phyloP scores from a whole-genome alignment of 306 rosid species.

The Crotalaria pallida region DNA sequence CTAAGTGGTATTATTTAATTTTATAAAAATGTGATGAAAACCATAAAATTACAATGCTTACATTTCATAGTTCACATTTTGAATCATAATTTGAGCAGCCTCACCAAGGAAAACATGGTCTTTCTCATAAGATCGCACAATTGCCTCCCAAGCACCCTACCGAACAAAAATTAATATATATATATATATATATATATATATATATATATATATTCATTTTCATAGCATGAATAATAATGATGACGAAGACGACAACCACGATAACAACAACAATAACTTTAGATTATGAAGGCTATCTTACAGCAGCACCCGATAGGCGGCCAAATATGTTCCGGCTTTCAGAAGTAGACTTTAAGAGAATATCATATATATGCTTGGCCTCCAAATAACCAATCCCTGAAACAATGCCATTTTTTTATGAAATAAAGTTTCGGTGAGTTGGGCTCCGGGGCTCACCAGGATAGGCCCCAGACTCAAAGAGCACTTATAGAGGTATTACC shows the following conservation, averaged over 20 bases:
- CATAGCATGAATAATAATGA: too few species aligned
- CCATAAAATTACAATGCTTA: constrained; percentile 35
- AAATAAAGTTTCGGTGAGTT: too few species aligned
- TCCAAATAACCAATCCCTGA: constrained; percentile 81
- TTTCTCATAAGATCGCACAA: constrained; percentile 66
- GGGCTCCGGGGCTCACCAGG: too few species aligned
- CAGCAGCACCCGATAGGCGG: constrained; percentile 82
- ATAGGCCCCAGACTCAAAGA: too few species aligned
- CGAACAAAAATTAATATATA: too few species aligned
- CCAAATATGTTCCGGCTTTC: constrained; percentile 92
- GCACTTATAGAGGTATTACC: too few species aligned
- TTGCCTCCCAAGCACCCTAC: constrained; percentile 91
- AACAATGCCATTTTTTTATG: constrained; percentile 20
- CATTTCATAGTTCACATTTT: constrained; percentile 94
- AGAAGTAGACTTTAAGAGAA: constrained; percentile 63
- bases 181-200: too few species aligned
- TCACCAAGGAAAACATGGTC: constrained; percentile 91
- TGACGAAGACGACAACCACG: too few species aligned
- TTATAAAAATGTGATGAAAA: not conserved
- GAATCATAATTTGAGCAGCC: constrained; percentile 82
- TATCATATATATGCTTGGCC: constrained; percentile 65
- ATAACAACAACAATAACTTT: too few species aligned
- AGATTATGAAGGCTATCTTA: constrained; percentile 29
- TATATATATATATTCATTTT: too few species aligned
- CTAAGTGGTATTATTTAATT: not conserved